A percentile compares a stretch with the other conserved stretches of the same genome.
Evolutionary conservation across 225 moss, liverwort and hornwort genomes (phyloP).

Genomic region (Bryum argenteum): DNA sequence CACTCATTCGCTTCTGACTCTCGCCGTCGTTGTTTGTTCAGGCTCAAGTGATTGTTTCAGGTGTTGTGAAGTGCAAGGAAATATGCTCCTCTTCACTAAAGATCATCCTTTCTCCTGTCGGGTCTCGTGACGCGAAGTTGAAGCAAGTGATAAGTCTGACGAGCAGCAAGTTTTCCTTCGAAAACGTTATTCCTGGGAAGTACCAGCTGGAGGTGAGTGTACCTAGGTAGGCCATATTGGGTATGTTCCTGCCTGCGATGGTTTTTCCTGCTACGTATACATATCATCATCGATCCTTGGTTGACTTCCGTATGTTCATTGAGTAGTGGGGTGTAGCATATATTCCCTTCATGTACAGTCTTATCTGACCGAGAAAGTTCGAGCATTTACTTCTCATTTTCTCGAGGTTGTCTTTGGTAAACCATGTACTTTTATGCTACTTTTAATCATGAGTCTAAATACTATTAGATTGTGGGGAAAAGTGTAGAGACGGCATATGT

Average conservation of each 20-base stretch:
- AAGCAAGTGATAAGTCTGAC: conserved; percentile 42
- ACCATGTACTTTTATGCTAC: not conserved
- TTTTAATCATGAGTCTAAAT: not conserved
- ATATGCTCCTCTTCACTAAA: conserved; percentile 57
- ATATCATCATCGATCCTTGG: not conserved
- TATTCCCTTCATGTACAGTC: too few species aligned
- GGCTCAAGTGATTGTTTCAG: conserved; percentile 79
- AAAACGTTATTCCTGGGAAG: conserved; percentile 72
- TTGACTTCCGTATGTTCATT: too few species aligned
- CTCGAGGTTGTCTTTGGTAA: not conserved
- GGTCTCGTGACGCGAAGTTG: conserved; percentile 31
- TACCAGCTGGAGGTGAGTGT: conserved; percentile 64
- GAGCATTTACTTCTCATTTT: too few species aligned
- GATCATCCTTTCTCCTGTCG: conserved; percentile 49
- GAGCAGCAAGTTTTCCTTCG: conserved; percentile 57
- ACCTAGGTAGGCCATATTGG: conserved; percentile 2
- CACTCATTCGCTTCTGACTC: conserved; percentile 3
- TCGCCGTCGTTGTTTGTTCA: conserved; percentile 12
- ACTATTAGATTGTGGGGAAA: not conserved
- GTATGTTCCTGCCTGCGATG: conserved; percentile 7
- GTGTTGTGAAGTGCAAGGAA: conserved; percentile 70
- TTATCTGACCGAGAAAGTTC: too few species aligned
- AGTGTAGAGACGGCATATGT: not conserved
- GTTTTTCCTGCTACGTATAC: not conserved
- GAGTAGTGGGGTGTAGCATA: too few species aligned